These are phyloP conservation scores for Cicer bijugum DNA, from an alignment of 306 rosid species.

Conservation along the genomic window DNA sequence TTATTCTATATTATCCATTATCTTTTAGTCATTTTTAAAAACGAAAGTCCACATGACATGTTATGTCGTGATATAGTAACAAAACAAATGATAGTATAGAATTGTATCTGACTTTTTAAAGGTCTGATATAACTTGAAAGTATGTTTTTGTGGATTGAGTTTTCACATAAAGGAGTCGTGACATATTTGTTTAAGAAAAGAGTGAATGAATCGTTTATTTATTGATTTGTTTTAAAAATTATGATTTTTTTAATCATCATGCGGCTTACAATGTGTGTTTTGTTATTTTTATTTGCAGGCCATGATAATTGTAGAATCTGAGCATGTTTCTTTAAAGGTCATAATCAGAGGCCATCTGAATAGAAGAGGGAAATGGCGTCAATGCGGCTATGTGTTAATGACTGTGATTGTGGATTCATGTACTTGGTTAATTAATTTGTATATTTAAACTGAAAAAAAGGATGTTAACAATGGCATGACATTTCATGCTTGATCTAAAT, in stretches of 20 bases:
- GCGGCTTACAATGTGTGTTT: background rate
- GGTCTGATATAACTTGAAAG: no score
- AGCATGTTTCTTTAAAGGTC: conserved; percentile 19
- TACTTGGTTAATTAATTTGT: conserved; percentile 33
- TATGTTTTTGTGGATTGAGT: no score
- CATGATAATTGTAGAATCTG: conserved; percentile 45
- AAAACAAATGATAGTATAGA: background rate
- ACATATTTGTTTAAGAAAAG: no score
- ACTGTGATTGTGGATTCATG: background rate
- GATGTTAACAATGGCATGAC: conserved; percentile 17
- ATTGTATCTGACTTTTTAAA: background rate
- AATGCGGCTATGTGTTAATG: background rate
- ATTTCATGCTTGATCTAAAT: conserved; percentile 39
- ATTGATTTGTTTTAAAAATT: no score
- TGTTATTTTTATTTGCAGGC: conserved; percentile 41
- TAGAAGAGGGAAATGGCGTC: conserved; percentile 1
- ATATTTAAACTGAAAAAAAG: conserved; percentile 20
- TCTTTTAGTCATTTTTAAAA: no score
- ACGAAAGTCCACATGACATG: no score
- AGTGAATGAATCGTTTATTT: no score
- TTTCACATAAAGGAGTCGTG: no score
- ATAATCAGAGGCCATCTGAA: background rate
- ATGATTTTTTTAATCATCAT: no score
- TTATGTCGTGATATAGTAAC: background rate
- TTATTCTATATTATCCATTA: no score